Conservation (phyloP, 495 filamentous ascomycete genomes). For the Aspergillus nidulans region DNA sequence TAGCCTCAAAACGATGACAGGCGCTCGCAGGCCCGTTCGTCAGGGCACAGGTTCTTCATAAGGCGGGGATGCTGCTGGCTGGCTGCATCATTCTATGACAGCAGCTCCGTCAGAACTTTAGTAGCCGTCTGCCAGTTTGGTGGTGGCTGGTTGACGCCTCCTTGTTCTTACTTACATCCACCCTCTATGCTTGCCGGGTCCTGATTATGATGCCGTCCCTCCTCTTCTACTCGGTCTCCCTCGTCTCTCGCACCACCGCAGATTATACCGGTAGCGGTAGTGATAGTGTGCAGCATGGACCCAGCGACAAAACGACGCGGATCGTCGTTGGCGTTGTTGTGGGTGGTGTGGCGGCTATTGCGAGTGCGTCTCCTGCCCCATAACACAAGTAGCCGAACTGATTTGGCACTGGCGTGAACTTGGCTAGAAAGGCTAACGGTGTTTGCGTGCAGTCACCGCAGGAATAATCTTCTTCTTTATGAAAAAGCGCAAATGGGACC, state of each 20-base stretch:
- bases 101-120: no score
- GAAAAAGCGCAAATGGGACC: constrained; percentile 26
- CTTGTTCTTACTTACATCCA: background rate
- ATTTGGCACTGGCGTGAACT: background rate
- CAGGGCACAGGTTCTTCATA: constrained; percentile 1
- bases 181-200: background rate
- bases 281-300: background rate
- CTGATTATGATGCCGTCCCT: background rate
- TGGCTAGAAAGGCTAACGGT: background rate
- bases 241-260: background rate
- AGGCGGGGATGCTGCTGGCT: background rate
- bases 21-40: background rate
- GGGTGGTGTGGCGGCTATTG: constrained; percentile 20
- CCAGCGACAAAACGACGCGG: constrained; percentile 9
- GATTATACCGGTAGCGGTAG: background rate
- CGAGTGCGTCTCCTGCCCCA: constrained; percentile 20
- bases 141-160: no score
- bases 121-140: no score
- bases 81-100: no score
- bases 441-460: constrained; percentile 17
- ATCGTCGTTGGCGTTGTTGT: constrained; percentile 31
- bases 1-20: background rate
- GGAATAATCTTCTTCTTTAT: constrained; percentile 22
- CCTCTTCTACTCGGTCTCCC: background rate
- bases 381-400: background rate